Evolutionary conservation across 1,284 basidiomycete genomes (phyloP), one percentile per base, ranked within the genome.

Genomic region (Cutaneotrichosporon mucoides): DNA sequence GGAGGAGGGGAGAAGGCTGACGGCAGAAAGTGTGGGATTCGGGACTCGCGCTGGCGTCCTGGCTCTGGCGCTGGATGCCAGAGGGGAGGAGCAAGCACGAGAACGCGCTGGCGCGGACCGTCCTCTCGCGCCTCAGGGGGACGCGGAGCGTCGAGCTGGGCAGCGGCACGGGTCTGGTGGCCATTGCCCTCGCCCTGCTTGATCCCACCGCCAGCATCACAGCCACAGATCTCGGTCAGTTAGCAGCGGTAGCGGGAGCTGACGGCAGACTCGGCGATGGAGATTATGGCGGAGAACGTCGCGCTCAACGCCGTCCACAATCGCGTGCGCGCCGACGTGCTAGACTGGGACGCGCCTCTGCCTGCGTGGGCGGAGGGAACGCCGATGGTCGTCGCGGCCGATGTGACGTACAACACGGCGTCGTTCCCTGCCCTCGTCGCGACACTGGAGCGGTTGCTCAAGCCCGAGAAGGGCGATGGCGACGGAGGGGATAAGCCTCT

Each of bases 11-110:
- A 1, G 7, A 0, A 43, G 9, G 56, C 55, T 58, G 51, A 57
- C 41, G 33, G 8, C 63, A 92, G 90, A 93, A 92, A 89, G 84
- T 92, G 54, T 92, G 90, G 91, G 91, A 93, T 73, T 92, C 89
- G 57, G 90, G 90, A 1, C 82, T 92, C 50, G 89, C 88, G 2
- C 78, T 92, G 24, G 85, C 86, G 57, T 84, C 88, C 0, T 92
- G 89, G 88, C 79, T 92, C 6, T 72, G 63, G 59, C 57, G 13
- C 76, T 58, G 67, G 36, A 49, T 70, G 5, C 33, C 44, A 6
- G n/a, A 33, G 12, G 43, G 49, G 35, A 33, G 15, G 13, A n/a
- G n/a, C 1, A 3, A 7, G 11, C 61, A 60, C 10, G 12, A 34
- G 12, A 34, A 59, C 45, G n/a, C 60, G 1, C 49, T 54, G 5